Evolutionary conservation across 257 asterid species (phyloP).

Genomic region (Leptodermis oblonga): DNA sequence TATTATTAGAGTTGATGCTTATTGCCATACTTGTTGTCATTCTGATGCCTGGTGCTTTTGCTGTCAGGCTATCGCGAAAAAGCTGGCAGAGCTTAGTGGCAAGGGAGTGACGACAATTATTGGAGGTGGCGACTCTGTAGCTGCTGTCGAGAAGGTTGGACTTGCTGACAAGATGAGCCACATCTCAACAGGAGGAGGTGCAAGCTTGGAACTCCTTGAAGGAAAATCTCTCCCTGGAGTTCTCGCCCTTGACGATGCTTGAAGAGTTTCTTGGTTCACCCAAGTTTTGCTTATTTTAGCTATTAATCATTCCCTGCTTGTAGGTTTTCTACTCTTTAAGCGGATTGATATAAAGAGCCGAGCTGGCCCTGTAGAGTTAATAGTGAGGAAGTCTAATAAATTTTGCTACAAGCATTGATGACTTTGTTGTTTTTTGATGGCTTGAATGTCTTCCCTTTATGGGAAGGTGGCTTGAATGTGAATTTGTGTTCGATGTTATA

Average conservation of each 20-base stretch:
- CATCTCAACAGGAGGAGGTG: constrained; percentile 93
- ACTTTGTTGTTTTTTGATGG: constrained; percentile 9
- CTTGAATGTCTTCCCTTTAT: not conserved
- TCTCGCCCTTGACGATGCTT: constrained; percentile 73
- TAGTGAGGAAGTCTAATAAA: constrained; percentile 29
- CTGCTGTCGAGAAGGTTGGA: constrained; percentile 94
- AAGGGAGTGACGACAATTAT: constrained; percentile 89
- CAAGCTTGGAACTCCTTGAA: constrained; percentile 91
- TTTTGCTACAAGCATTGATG: constrained; percentile 7
- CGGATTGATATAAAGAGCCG: constrained; percentile 18
- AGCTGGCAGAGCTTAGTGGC: constrained; percentile 81
- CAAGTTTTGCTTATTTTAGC: constrained; percentile 9
- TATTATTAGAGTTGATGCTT: not conserved
- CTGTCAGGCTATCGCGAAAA: constrained; percentile 61
- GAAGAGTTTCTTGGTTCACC: constrained; percentile 6
- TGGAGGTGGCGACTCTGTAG: constrained; percentile 92
- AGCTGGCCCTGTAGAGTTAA: constrained; percentile 23
- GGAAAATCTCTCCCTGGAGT: constrained; percentile 86
- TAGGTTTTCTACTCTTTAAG: constrained; percentile 10
- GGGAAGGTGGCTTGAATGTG: not conserved
- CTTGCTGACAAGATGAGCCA: constrained; percentile 95
- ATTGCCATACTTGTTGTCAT: not conserved
- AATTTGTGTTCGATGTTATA: not conserved
- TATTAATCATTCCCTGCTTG: not conserved
- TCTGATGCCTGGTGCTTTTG: not conserved